A percentile compares a stretch with the other conserved stretches of the same genome.
Conservation (phyloP, 768 basidiomycete species). For the Tylopilus felleus region DNA sequence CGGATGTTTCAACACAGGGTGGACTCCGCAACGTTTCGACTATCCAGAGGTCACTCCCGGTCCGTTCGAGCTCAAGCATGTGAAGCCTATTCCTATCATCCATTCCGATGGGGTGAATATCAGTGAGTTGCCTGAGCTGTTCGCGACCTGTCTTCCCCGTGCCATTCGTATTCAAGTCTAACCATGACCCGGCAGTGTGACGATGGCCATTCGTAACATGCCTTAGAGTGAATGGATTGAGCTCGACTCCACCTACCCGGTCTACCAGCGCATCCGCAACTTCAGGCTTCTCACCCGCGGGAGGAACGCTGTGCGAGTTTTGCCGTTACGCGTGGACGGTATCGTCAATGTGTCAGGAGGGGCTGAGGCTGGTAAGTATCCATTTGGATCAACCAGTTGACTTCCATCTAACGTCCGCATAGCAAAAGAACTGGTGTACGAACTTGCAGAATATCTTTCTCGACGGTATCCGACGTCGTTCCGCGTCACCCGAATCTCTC, state of each 20-base stretch:
- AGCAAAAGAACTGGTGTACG: slow-evolving; percentile 68
- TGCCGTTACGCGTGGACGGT: slow-evolving; percentile 42
- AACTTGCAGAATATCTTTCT: slow-evolving; percentile 63
- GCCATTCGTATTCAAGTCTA: not conserved
- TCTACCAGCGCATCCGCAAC: slow-evolving; percentile 54
- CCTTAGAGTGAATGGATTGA: slow-evolving; percentile 73
- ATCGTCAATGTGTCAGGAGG: slow-evolving; percentile 29
- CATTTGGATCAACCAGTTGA: not conserved
- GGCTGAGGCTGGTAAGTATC: slow-evolving; percentile 26
- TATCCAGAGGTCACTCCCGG: slow-evolving; percentile 50
- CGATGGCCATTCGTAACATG: slow-evolving; percentile 69
- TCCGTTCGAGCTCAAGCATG: slow-evolving; percentile 35
- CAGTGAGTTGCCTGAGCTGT: slow-evolving; percentile 41
- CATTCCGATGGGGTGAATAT: slow-evolving; percentile 61
- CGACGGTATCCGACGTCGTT: slow-evolving; percentile 60
- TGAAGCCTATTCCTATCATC: slow-evolving; percentile 59
- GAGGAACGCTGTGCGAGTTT: slow-evolving; percentile 43
- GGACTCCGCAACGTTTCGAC: slow-evolving; percentile 48
- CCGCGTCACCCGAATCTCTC: slow-evolving; percentile 39
- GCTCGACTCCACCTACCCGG: slow-evolving; percentile 55
- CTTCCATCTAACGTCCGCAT: not conserved
- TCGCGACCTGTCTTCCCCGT: not conserved
- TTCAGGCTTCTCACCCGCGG: slow-evolving; percentile 53
- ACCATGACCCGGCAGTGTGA: slow-evolving; percentile 41
- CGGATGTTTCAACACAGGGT: slow-evolving; percentile 36